Conservation (phyloP, 129 eudicot genomes). For the Flaveria brownii region DNA sequence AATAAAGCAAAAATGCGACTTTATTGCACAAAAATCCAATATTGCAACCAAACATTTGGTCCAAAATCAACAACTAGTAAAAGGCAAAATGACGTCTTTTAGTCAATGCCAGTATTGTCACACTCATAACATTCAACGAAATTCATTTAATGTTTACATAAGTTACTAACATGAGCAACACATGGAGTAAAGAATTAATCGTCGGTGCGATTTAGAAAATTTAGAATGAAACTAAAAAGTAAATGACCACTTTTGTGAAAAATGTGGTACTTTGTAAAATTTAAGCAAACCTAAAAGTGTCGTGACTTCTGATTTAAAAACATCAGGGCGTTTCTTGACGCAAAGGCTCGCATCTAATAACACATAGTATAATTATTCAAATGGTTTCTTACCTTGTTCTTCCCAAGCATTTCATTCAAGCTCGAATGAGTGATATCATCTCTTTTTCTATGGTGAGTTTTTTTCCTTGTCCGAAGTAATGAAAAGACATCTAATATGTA, state of each 20-base stretch:
- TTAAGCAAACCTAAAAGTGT: too few species aligned
- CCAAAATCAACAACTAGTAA: slow-evolving; percentile 20
- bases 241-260: not conserved
- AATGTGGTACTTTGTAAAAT: too few species aligned
- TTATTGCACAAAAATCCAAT: slow-evolving; percentile 26
- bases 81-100: slow-evolving; percentile 3
- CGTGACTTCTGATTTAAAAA: too few species aligned
- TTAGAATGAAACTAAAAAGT: not conserved
- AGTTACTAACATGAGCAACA: slow-evolving; percentile 13
- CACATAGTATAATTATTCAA: too few species aligned
- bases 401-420: too few species aligned
- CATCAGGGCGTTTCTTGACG: too few species aligned
- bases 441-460: too few species aligned
- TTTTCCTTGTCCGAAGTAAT: too few species aligned
- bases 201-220: not conserved
- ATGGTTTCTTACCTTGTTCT: too few species aligned
- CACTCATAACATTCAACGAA: slow-evolving; percentile 26
- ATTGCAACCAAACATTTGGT: slow-evolving; percentile 30
- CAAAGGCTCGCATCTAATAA: too few species aligned
- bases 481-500: too few species aligned
- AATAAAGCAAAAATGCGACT: slow-evolving; percentile 19
- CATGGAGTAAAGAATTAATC: not conserved
- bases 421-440: too few species aligned
- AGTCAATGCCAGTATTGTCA: slow-evolving; percentile 16
- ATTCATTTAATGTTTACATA: slow-evolving; percentile 9